Evolutionary conservation across 2,329 filamentous ascomycete species (phyloP).

Genomic region (Karstenula rhodostoma): DNA sequence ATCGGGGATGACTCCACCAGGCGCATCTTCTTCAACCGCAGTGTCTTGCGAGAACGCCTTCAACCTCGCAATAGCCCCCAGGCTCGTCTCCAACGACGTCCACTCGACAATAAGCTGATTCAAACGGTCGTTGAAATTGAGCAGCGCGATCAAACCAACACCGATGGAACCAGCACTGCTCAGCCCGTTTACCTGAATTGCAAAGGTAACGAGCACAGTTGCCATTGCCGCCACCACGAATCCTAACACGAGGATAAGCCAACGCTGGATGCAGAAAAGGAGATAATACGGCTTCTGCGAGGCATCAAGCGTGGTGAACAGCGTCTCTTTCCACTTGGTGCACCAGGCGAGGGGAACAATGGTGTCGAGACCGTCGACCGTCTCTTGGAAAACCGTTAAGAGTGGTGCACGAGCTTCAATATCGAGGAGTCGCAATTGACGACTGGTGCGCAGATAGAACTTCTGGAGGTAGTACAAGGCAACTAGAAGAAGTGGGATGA

Average conservation of each 20-base stretch:
- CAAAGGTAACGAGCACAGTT: slow-evolving; percentile 43
- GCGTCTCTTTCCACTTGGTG: neutral
- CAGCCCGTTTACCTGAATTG: slow-evolving; percentile 36
- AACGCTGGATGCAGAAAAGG: slow-evolving; percentile 45
- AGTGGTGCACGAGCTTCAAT: slow-evolving; percentile 58
- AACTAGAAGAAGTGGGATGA: slow-evolving; percentile 44
- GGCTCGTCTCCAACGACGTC: slow-evolving; percentile 63
- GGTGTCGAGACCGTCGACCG: slow-evolving; percentile 54
- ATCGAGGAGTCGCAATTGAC: slow-evolving; percentile 59
- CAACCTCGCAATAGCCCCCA: slow-evolving; percentile 62
- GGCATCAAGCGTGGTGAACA: slow-evolving; percentile 35
- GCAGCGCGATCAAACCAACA: slow-evolving; percentile 59
- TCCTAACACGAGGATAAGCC: slow-evolving; percentile 37
- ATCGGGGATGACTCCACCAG: slow-evolving; percentile 24
- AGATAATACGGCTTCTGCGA: slow-evolving; percentile 54
- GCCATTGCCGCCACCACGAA: slow-evolving; percentile 45
- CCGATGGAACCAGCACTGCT: slow-evolving; percentile 57
- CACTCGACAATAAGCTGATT: slow-evolving; percentile 57
- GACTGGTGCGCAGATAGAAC: slow-evolving; percentile 54
- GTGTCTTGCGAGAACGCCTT: slow-evolving; percentile 56
- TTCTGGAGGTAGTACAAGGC: slow-evolving; percentile 50
- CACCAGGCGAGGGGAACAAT: slow-evolving; percentile 59
- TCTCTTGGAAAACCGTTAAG: slow-evolving; percentile 59
- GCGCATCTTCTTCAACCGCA: slow-evolving; percentile 49
- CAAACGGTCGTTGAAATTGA: slow-evolving; percentile 58